Base-by-base conservation (phyloP, 1,284 basidiomycete species). In the Kalmanozyma brasiliensis region DNA sequence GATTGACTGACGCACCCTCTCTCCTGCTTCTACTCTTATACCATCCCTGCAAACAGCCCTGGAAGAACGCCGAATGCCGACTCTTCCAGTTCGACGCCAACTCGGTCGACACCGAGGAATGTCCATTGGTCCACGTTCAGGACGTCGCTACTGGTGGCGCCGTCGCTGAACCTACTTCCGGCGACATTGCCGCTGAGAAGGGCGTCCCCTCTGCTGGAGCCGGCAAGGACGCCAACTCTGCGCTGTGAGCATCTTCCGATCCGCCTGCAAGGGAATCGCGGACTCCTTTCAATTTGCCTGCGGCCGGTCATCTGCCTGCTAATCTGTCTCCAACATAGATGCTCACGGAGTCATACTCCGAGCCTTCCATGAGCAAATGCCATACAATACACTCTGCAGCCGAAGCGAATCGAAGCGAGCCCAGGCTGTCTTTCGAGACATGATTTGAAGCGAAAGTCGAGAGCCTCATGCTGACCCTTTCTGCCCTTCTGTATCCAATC, bases 191-290 rank as follows among this genome's bases (percentile, higher is more conserved):
- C 22, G 48, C 52, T 26, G 24, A 62, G 22, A 34, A 51, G 11
- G 60, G 53, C 36, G 49, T 63, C 17, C 19, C 55, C 22, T 42
- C 55, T 30, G 40, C 59, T 14, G 87, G 97, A 43, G 91, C 97
- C 1, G 57, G 45, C 47, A 51, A 51, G 32, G 46, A 58, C 30
- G 51, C 52, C 40, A 64, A 52, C 47, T 55, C 64, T 59, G 64
- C 69, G 64, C 60, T 62, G 70, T 71, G 58, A 66, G 68, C 62
- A 62, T 71, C 68, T 33, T 34, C 26, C 26, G 11, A 29, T 29
- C 26, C 26, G 7, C 11, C 6, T 29, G n/a, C n/a, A n/a, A n/a
- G n/a, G n/a, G n/a, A n/a, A n/a, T n/a, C n/a, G n/a, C 26, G 26
- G 26, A 29, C 26, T n/a, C 26, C 26, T 29, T 29, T 29, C 26